Conservation (phyloP, 2,329 filamentous ascomycete species). For the Sarocladiaceae sp. region DNA sequence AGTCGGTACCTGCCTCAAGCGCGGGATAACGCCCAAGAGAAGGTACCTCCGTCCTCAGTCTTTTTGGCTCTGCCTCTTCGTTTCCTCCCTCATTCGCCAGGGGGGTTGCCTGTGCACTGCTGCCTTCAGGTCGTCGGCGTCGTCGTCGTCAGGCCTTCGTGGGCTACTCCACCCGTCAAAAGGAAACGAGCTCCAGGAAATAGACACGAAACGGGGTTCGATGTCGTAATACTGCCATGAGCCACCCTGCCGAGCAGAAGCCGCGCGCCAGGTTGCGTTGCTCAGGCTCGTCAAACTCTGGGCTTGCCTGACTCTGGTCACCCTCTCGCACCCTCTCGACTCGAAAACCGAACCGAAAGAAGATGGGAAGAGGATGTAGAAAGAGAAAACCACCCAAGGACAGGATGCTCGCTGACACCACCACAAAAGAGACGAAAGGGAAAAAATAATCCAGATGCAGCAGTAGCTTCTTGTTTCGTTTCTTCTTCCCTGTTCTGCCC, state of each 20-base stretch:
- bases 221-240: not conserved
- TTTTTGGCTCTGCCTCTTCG: not conserved
- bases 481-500: not conserved
- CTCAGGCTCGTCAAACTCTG: too few relatives aligned
- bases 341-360: too few relatives aligned
- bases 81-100: too few relatives aligned
- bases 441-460: not conserved
- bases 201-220: not conserved
- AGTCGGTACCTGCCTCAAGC: not conserved
- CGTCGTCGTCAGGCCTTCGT: not conserved
- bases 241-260: not conserved
- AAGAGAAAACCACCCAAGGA: slow-evolving; percentile 7
- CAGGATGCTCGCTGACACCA: too few relatives aligned
- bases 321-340: too few relatives aligned
- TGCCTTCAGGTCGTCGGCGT: not conserved
- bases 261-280: too few relatives aligned
- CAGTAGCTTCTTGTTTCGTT: not conserved
- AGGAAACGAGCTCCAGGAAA: not conserved
- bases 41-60: slow-evolving; percentile 1
- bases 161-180: not conserved
- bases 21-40: not conserved
- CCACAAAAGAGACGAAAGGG: not conserved
- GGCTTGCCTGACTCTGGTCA: too few relatives aligned
- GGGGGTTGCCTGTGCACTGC: too few relatives aligned
- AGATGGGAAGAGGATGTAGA: slow-evolving; percentile 14